Base-by-base conservation (phyloP, 2,329 filamentous ascomycete genomes). In the Aspergillus sergii region DNA sequence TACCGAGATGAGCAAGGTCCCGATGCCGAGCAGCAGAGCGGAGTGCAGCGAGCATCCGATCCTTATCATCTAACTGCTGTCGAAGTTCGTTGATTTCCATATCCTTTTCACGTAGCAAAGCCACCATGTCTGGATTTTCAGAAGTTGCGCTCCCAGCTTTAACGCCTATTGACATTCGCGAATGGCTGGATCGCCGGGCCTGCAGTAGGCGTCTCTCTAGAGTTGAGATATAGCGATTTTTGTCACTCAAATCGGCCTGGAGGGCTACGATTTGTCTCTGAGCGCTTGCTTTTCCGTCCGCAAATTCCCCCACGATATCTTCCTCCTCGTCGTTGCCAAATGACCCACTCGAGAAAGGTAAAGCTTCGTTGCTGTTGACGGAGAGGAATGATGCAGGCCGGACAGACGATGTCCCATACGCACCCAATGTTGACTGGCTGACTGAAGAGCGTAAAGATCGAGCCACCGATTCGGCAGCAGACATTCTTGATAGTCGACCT, bases 161-260 rank as follows among this genome's bases (percentile, higher is more conserved):
- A 43, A 83, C 86, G 1, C 90, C 90, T 64, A 91, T 87, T 7
- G 93, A 96, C 12, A 94, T 88, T 21, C 94, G 89, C 9, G 93
- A 94, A 60, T 96, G 93, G 78, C 94, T 97, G 0, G 93, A 93
- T 55, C 94, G 86, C 46, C 95, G 86, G 43, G 95, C 95, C 74
- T 99, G 95, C 39, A 98, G 83, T 1, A 99, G 83, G 30, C 95
- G 88, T 78, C 96, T 96, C 80, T 99, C 95, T 14, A 99, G 81
- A 0, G 95, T 98, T 32, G 91, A 86, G 70, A 98, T 98, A 77
- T 99, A 99, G 36, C 95, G 91, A 71, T 95, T 98, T 82, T 97
- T 97, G 79, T 99, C 95, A n/a, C 87, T 88, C 54, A 99, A 85
- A 76, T 99, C 95, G n/a, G 93, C 88, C 76, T 97, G 95, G 55